Conservation (phyloP, 1,284 basidiomycete genomes). For the Moesziomyces sp. region DNA sequence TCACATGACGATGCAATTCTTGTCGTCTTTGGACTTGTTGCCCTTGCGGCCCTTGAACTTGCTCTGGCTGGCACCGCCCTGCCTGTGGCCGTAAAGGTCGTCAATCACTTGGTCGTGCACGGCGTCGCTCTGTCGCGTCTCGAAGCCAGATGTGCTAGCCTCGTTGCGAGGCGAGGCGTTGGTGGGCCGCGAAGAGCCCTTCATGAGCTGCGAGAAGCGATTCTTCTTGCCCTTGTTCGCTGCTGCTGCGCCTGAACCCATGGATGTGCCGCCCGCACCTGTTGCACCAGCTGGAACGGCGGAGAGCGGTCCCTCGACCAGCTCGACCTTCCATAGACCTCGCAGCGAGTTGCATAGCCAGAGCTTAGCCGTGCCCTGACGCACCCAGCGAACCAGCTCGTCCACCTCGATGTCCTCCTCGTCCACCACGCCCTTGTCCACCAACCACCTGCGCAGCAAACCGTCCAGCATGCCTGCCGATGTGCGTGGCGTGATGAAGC, state of each 20-base stretch:
- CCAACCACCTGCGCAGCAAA: constrained; percentile 38
- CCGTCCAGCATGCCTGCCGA: constrained; percentile 43
- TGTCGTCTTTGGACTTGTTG: constrained; percentile 24
- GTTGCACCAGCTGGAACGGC: background rate
- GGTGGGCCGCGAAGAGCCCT: background rate
- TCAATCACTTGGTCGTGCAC: constrained; percentile 29
- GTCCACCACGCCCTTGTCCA: constrained; percentile 26
- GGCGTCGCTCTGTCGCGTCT: constrained; percentile 1
- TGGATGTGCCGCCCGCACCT: background rate
- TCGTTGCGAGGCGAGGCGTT: background rate
- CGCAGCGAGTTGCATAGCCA: constrained; percentile 52
- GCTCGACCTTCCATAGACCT: constrained; percentile 35
- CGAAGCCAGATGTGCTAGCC: background rate
- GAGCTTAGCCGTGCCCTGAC: constrained; percentile 14
- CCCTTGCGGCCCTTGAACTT: constrained; percentile 15
- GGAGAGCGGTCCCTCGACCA: constrained; percentile 12
- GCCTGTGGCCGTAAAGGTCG: constrained; percentile 37
- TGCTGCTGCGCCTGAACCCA: background rate
- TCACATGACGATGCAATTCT: constrained; percentile 46
- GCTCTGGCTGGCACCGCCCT: constrained; percentile 4
- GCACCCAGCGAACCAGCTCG: constrained; percentile 12
- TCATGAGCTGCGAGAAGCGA: constrained; percentile 29
- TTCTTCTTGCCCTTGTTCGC: constrained; percentile 20
- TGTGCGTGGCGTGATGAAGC: constrained; percentile 39
- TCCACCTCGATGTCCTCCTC: constrained; percentile 31